Conservation (phyloP, 1,284 basidiomycete species). For the Omphalotus olearius region DNA sequence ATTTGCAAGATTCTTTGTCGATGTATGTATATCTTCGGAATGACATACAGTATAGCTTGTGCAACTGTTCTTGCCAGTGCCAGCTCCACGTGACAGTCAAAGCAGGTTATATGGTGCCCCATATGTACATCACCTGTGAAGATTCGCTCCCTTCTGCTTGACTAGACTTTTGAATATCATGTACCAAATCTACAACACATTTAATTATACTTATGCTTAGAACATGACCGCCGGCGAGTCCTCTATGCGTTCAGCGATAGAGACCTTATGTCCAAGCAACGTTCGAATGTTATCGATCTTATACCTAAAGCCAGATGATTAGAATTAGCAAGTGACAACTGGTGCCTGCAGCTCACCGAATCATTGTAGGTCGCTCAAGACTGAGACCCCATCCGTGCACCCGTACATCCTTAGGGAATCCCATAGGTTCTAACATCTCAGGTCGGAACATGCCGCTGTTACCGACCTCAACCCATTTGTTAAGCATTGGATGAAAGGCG, state of each 20-base stretch:
- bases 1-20: not conserved
- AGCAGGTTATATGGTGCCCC: too few relatives aligned
- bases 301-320: constrained; percentile 41
- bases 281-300: constrained; percentile 96
- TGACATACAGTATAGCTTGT: not conserved
- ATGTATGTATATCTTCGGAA: not conserved
- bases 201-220: constrained; percentile 34
- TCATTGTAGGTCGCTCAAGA: constrained; percentile 99
- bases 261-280: constrained; percentile 95
- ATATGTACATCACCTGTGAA: too few relatives aligned
- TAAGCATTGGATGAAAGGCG: constrained; percentile 92
- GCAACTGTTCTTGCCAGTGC: not conserved
- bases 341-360: constrained; percentile 58
- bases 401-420: constrained; percentile 94
- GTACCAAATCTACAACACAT: not conserved
- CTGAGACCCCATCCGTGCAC: constrained; percentile 97
- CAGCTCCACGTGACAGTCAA: too few relatives aligned
- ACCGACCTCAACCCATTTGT: constrained; percentile 95
- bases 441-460: constrained; percentile 99
- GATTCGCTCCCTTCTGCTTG: too few relatives aligned
- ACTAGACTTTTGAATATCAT: too few relatives aligned
- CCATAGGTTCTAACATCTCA: constrained; percentile 99
- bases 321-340: not conserved
- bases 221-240: constrained; percentile 89
- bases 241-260: constrained; percentile 79